These are phyloP conservation scores for Paramecium tetraurelia DNA, from an alignment of 73 alveolate genomes.

Conservation along the genomic window DNA sequence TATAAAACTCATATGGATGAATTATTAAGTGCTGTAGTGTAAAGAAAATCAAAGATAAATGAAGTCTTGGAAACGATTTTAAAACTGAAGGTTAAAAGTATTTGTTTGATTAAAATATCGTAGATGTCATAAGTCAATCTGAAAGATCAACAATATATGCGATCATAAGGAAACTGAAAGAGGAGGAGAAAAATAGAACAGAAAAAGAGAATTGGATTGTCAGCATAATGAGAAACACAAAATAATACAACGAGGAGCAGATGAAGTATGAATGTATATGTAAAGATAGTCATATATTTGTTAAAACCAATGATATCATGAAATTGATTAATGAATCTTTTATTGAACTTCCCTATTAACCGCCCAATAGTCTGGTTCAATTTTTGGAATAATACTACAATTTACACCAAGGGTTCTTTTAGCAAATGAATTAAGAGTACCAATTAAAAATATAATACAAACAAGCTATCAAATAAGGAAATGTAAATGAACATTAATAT, in stretches of 20 bases:
- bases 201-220: slow-evolving; percentile 47
- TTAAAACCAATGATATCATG: slow-evolving; percentile 46
- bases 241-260: neutral
- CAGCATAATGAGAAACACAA: neutral
- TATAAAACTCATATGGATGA: neutral
- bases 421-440: neutral
- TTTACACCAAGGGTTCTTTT: neutral
- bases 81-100: neutral
- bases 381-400: neutral
- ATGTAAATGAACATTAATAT: neutral
- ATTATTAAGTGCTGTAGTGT: neutral
- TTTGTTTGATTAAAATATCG: neutral
- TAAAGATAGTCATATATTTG: neutral
- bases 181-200: slow-evolving; percentile 41
- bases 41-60: neutral
- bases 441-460: slow-evolving; percentile 14
- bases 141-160: slow-evolving; percentile 38
- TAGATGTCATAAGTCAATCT: neutral
- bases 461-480: neutral
- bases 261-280: neutral
- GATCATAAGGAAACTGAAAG: neutral
- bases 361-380: neutral
- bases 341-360: neutral
- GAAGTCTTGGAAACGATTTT: slow-evolving; percentile 5
- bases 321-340: neutral